Evolutionary conservation across 2,329 filamentous ascomycete genomes (phyloP), one percentile per base, ranked within the genome.

Genomic region (Stemphylium beticola): DNA sequence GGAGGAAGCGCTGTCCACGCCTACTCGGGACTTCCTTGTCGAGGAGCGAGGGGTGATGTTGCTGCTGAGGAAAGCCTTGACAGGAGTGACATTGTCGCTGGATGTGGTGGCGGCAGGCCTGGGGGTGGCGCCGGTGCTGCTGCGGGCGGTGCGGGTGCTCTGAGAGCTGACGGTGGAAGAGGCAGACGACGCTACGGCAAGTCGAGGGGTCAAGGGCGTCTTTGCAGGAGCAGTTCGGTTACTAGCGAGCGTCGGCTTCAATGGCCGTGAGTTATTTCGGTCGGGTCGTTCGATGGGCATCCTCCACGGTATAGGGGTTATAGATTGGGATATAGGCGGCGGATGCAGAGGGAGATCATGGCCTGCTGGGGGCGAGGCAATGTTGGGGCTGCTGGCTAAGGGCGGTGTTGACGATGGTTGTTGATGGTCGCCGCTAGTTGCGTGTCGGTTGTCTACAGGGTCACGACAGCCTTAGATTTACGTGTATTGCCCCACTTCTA

Each of bases 1-100:
- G 29, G 83, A 84, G 54, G 81, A 83, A 22, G 83, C 77, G 73
- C 88, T 92, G 71, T 91, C 87, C 53, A 87, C 84, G 62, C 71
- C 71, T 2, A 72, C 70, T 24, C 91, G 87, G 64, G 81, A 87
- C 72, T 86, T 91, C 58, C 92, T 84, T 43, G 86, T 81, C 8
- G 88, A 89, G 8, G 92, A 92, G 61, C 92, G 86, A 45, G 92
- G 91, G 3, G 92, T 96, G 70, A 92, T 79, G 72, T 91, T 92
- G 72, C 78, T 83, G 74, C 75, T 85, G 39, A 92, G 76, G 64
- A 85, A 85, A 45, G 83, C 69, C 44, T 82, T 79, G 26, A 81
- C 78, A 8, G 85, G 80, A 39, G 83, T 82, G 61, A 80, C 69
- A 56, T 85, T 82, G 45, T 88, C 85, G 55, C 65, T 69, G 14